Evolutionary conservation across 1,139 yeast species (phyloP).

Genomic region (Candida sp.): DNA sequence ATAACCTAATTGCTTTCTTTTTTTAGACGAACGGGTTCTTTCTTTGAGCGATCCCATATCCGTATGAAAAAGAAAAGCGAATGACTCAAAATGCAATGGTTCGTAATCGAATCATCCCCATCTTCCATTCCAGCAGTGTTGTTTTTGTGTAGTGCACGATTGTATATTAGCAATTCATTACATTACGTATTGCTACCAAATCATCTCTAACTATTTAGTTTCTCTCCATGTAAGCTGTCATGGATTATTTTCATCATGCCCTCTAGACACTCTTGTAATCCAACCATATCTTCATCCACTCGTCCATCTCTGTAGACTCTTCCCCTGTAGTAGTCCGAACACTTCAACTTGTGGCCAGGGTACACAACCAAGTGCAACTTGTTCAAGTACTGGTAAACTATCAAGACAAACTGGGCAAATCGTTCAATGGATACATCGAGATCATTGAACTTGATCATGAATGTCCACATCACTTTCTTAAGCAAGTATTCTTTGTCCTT

Average conservation of each 20-base stretch:
- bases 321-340: slow-evolving; percentile 8
- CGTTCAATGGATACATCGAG: slow-evolving; percentile 1
- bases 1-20: too few relatives aligned
- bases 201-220: not conserved
- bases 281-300: slow-evolving; percentile 10
- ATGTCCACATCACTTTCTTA: slow-evolving; percentile 6
- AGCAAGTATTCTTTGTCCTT: slow-evolving; percentile 6
- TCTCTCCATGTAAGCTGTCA: not conserved
- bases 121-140: too few relatives aligned
- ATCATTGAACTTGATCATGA: slow-evolving; percentile 6
- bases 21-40: too few relatives aligned
- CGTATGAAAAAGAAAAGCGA: too few relatives aligned
- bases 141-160: too few relatives aligned
- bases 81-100: too few relatives aligned
- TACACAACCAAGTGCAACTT: slow-evolving; percentile 3
- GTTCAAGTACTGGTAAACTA: slow-evolving; percentile 1
- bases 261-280: slow-evolving; percentile 5
- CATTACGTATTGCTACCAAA: not conserved
- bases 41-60: too few relatives aligned
- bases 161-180: too few relatives aligned
- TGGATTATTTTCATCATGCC: not conserved
- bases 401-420: slow-evolving; percentile 3
- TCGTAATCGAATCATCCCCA: too few relatives aligned
- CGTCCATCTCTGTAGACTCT: slow-evolving; percentile 4
- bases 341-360: slow-evolving; percentile 3